Evolutionary conservation across 2,329 filamentous ascomycete genomes (phyloP).

Genomic region (Epichloe coenophiala): DNA sequence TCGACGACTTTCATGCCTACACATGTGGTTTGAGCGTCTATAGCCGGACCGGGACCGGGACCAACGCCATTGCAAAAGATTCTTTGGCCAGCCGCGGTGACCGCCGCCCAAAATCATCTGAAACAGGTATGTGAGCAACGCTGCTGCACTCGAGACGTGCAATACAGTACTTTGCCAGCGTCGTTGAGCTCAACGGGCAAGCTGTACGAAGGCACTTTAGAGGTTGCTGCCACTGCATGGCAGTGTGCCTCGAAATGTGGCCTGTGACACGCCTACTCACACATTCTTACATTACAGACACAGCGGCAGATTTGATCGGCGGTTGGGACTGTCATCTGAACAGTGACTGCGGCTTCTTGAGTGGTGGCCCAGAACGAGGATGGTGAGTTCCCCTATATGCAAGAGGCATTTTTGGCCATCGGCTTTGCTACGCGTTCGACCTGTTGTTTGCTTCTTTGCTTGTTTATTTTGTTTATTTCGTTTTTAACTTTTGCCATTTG

Average conservation of each 20-base stretch:
- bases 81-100: not conserved
- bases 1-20: slow-evolving; percentile 73
- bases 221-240: not conserved
- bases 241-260: not conserved
- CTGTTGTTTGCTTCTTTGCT: not conserved
- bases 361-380: slow-evolving; percentile 69
- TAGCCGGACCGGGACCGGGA: slow-evolving; percentile 16
- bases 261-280: not conserved
- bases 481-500: not conserved
- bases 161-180: not conserved
- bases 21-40: slow-evolving; percentile 70
- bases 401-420: not conserved
- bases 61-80: not conserved
- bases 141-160: not conserved
- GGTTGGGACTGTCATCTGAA: slow-evolving; percentile 72
- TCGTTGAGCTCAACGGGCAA: not conserved
- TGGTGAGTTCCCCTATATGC: slow-evolving; percentile 44
- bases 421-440: not conserved
- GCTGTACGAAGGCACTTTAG: not conserved
- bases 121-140: not conserved
- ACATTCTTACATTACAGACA: slow-evolving; percentile 2
- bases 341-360: slow-evolving; percentile 75
- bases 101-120: not conserved
- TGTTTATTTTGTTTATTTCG: not conserved
- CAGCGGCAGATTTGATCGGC: slow-evolving; percentile 29